phyloP scores from a whole-genome alignment of 2,329 filamentous ascomycete genomes.

The Fusarium oxysporum region DNA sequence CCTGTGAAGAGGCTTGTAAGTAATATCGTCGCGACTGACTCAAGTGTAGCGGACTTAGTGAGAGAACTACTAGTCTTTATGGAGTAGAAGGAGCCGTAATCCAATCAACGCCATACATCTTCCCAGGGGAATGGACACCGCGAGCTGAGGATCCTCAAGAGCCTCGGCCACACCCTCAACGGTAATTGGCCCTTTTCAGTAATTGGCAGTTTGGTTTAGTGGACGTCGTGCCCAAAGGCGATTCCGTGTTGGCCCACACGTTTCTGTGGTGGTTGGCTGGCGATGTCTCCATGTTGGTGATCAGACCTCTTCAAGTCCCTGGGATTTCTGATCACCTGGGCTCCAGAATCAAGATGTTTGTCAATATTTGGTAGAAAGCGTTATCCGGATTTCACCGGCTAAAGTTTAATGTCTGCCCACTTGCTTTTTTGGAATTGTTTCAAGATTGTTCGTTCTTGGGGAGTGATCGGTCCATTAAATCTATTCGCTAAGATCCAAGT shows the following conservation, averaged over 20 bases:
- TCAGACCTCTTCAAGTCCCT: conserved; percentile 22
- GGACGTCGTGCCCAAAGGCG: not conserved
- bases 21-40: conserved; percentile 28
- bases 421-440: not conserved
- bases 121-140: not conserved
- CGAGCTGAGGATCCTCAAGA: not conserved
- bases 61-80: not conserved
- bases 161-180: conserved; percentile 8
- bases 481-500: conserved; percentile 21
- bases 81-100: not conserved
- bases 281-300: conserved; percentile 1
- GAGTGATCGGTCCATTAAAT: not conserved
- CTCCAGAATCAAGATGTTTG: not conserved
- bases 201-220: conserved; percentile 11
- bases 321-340: not conserved
- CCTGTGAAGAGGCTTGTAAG: conserved; percentile 7
- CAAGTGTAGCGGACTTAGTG: conserved; percentile 20
- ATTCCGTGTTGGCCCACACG: conserved; percentile 7
- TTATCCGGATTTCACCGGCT: not conserved
- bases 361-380: not conserved
- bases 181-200: conserved; percentile 9
- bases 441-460: not conserved
- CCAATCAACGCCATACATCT: conserved; percentile 2
- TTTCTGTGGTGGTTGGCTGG: not conserved
- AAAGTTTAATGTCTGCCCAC: not conserved